Evolutionary conservation across 1,139 yeast species (phyloP).

Genomic region (Candida labiduridarum): DNA sequence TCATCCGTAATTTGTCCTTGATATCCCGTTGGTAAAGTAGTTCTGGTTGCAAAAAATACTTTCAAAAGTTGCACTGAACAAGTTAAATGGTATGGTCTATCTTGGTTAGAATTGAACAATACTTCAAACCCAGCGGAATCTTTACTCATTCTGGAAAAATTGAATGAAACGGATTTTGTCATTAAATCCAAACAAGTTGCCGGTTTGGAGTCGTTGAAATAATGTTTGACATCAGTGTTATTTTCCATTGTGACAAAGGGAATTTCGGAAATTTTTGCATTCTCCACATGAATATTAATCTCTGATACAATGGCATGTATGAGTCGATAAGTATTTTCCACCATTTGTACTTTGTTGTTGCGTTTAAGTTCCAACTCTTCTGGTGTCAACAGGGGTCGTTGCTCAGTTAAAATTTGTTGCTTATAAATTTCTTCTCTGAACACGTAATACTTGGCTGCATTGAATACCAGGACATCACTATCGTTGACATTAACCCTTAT

Average conservation of each 20-base stretch:
- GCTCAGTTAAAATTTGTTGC: background rate
- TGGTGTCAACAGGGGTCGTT: background rate
- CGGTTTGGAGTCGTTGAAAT: slow-evolving; percentile 26
- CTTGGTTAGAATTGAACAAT: slow-evolving; percentile 47
- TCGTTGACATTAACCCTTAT: slow-evolving; percentile 14
- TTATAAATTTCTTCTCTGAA: slow-evolving; percentile 8
- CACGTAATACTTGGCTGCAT: slow-evolving; percentile 16
- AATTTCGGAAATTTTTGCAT: slow-evolving; percentile 31
- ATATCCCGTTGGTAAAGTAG: slow-evolving; percentile 15
- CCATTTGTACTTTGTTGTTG: slow-evolving; percentile 9
- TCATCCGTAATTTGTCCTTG: slow-evolving; percentile 32
- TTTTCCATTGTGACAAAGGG: slow-evolving; percentile 38
- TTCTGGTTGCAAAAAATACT: slow-evolving; percentile 29
- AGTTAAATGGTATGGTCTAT: slow-evolving; percentile 56
- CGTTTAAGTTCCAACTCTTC: slow-evolving; percentile 3
- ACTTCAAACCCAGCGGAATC: slow-evolving; percentile 64
- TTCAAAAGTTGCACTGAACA: slow-evolving; percentile 46
- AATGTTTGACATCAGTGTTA: slow-evolving; percentile 29
- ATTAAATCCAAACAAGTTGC: slow-evolving; percentile 29
- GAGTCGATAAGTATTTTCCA: slow-evolving; percentile 13
- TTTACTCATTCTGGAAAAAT: slow-evolving; percentile 32
- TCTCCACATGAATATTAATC: slow-evolving; percentile 35
- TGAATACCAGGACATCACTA: slow-evolving; percentile 27
- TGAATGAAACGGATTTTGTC: slow-evolving; percentile 36
- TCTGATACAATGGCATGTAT: slow-evolving; percentile 16